Conservation (phyloP, 202 grass and related monocot genomes). For the Musa balbisiana region DNA sequence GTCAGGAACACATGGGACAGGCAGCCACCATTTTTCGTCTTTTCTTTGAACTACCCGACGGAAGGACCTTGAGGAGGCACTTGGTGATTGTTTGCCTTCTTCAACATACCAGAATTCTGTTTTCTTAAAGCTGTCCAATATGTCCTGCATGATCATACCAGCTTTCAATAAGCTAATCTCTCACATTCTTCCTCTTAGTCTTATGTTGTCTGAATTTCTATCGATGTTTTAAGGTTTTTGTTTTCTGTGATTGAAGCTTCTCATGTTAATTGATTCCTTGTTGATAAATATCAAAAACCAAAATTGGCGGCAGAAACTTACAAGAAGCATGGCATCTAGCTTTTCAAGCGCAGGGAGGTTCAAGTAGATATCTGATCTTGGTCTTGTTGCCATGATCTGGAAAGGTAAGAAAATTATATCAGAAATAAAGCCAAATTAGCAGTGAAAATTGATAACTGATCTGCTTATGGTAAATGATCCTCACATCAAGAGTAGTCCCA, state of each 20-base stretch:
- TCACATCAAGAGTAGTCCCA: conserved; percentile 72
- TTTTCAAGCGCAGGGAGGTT: conserved; percentile 91
- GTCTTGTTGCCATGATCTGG: conserved; percentile 83
- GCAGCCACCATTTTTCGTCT: conserved; percentile 95
- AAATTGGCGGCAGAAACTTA: conserved; percentile 21
- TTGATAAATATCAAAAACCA: not conserved
- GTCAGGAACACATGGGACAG: conserved; percentile 74
- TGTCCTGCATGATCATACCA: conserved; percentile 47
- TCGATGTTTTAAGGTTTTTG: not conserved
- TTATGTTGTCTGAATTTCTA: not conserved
- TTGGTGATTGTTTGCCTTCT: conserved; percentile 59
- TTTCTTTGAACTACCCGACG: conserved; percentile 49
- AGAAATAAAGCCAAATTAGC: conserved; percentile 5
- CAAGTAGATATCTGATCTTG: conserved; percentile 89
- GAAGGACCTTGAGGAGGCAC: conserved; percentile 57
- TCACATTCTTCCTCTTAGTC: not conserved
- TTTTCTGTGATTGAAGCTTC: not conserved
- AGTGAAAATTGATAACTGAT: not conserved
- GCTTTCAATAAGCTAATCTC: not conserved
- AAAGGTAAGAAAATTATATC: not conserved
- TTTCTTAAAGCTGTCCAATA: conserved; percentile 71
- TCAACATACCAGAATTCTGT: conserved; percentile 94
- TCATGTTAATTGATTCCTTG: too few species aligned
- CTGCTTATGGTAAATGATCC: not conserved
- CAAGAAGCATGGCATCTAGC: conserved; percentile 84